Percentiles rank a stretch among this genome's conserved stretches.
phyloP scores from a whole-genome alignment of 257 asterid genomes.

The Mitragyna speciosa region DNA sequence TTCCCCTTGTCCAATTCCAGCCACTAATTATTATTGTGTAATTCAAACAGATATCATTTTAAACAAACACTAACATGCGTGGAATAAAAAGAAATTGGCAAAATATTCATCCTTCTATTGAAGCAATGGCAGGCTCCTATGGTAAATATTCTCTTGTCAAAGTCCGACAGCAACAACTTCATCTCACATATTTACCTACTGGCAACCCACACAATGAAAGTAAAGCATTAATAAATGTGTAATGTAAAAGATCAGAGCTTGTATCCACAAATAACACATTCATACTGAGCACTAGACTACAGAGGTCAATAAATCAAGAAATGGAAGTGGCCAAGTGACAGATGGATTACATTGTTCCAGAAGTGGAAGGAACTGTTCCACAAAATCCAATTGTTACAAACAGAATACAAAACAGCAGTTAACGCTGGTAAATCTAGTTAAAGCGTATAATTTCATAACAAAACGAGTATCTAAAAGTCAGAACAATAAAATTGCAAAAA shows the following conservation, averaged over 20 bases:
- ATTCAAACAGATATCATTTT: not conserved
- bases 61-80: not conserved
- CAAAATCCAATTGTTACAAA: slow-evolving; percentile 16
- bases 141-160: not conserved
- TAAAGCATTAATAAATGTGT: not conserved
- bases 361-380: slow-evolving; percentile 8
- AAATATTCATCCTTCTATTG: not conserved
- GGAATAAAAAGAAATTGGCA: too few species aligned
- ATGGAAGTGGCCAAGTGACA: not conserved
- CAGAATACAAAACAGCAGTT: slow-evolving; percentile 1
- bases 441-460: slow-evolving; percentile 9
- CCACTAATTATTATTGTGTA: not conserved
- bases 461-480: slow-evolving; percentile 35
- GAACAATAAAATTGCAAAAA: slow-evolving; percentile 30
- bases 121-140: not conserved
- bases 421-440: slow-evolving; percentile 10
- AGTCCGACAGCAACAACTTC: not conserved
- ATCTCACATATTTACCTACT: not conserved
- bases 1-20: not conserved
- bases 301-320: not conserved
- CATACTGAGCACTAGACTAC: not conserved
- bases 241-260: not conserved
- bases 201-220: not conserved
- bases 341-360: not conserved
- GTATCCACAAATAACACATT: not conserved